Base-by-base conservation (phyloP, 2,329 filamentous ascomycete genomes). In the Aspergillus sp. region DNA sequence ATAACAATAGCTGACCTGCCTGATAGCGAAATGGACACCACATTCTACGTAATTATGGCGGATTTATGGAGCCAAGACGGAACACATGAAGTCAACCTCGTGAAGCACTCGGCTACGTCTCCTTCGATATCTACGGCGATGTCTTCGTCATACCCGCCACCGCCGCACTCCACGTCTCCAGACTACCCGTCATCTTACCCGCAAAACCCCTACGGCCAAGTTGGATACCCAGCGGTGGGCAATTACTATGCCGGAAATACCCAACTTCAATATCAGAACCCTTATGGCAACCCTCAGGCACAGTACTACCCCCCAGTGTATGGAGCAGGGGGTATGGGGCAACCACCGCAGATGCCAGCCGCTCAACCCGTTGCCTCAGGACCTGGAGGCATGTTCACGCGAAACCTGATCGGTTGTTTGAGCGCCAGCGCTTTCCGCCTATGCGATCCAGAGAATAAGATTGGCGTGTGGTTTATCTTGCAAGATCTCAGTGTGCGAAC, bases 391-490 rank as follows among this genome's bases (percentile, higher is more conserved):
- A 96, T 96, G 91, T 96, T 93, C 71, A 97, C 93, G 0, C 82
- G 93, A 52, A 99, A 98, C 69, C 83, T 99, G 9, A 98, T 99
- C 62, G 95, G 95, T 2, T 96, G 90, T 72, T 80, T 96, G 52
- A 88, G 91, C 6, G 92, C 93, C 33, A 96, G 93, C 68, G 93
- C 93, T 2, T 93, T 93, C 70, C 86, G 89, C 33, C 82, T 98
- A 53, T 87, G 85, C 2, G 93, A 98, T 65, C 85, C 87, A 0
- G 80, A 90, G 15, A 88, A 91, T 63, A 90, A 91, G 72, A 86
- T 90, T 51, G 93, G 93, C 2, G 92, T 96, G 63, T 99, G 93
- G 93, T 99, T 99, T 68, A 90, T 99, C 46, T 80, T 98, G 53
- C 93, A 97, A 73, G 95, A 99, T 76, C 80, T 99, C 44, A 96